Conservation (phyloP, 1,284 basidiomycete genomes). For the Filobasidium uniguttulatum region DNA sequence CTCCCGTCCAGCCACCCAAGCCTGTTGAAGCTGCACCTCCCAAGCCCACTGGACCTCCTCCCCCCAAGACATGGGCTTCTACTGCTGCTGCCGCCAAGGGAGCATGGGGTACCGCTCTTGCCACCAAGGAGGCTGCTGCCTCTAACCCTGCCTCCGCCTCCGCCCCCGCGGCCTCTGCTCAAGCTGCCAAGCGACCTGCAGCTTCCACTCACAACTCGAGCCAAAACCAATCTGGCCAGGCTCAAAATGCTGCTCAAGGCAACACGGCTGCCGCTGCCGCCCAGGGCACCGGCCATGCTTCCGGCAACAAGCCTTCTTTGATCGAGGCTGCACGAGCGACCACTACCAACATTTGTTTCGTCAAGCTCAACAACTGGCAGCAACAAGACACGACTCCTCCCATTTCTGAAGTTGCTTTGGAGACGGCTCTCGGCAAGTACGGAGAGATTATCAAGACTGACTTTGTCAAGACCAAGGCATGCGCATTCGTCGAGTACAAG, state of each 20-base stretch:
- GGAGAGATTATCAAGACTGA: conserved; percentile 67
- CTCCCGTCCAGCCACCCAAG: conserved; percentile 18
- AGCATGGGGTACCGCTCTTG: conserved; percentile 42
- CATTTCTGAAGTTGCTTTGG: conserved; percentile 51
- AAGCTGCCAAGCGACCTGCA: conserved; percentile 12
- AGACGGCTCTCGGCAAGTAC: conserved; percentile 41
- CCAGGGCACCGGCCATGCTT: conserved; percentile 16
- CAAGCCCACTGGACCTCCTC: conserved; percentile 44
- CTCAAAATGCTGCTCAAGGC: conserved; percentile 5
- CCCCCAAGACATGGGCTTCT: conserved; percentile 75
- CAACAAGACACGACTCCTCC: conserved; percentile 44
- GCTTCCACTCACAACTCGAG: conserved; percentile 8
- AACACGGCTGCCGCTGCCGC: conserved; percentile 18
- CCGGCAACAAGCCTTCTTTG: conserved; percentile 40
- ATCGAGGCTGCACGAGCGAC: conserved; percentile 50
- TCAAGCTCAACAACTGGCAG: conserved; percentile 50
- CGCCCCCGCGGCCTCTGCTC: conserved; percentile 22
- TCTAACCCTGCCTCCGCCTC: conserved; percentile 40
- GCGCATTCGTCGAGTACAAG: conserved; percentile 86
- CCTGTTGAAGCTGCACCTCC: conserved; percentile 36
- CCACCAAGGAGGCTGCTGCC: conserved; percentile 33
- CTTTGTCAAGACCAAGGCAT: conserved; percentile 74
- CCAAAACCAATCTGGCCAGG: background rate
- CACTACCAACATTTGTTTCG: conserved; percentile 63
- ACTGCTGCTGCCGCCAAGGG: conserved; percentile 67